Conservation (phyloP, 2,329 filamentous ascomycete species). For the Parascedosporium putredinis region DNA sequence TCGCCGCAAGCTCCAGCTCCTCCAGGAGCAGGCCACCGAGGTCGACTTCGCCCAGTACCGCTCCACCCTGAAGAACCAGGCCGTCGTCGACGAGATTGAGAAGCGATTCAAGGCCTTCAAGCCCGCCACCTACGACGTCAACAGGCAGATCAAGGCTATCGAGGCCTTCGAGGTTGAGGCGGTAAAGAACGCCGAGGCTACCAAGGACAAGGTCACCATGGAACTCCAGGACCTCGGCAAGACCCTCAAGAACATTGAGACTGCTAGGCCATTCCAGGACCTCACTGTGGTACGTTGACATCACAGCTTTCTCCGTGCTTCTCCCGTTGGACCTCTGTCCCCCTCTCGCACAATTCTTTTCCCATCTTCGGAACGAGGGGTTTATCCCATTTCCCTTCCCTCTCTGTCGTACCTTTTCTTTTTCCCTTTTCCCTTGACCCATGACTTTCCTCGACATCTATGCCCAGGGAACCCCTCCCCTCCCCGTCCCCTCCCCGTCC, state of each 20-base stretch:
- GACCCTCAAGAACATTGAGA: constrained; percentile 95
- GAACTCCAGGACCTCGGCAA: constrained; percentile 90
- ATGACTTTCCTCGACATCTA: too few species aligned
- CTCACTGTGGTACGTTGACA: constrained; percentile 95
- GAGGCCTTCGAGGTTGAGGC: constrained; percentile 97
- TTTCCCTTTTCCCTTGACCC: too few species aligned
- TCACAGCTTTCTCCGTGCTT: too few species aligned
- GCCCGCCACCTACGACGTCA: constrained; percentile 85
- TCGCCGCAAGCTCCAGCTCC: constrained; percentile 79
- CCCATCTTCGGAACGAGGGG: background rate
- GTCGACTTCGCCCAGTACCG: constrained; percentile 96
- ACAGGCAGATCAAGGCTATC: constrained; percentile 92
- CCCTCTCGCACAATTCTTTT: too few species aligned
- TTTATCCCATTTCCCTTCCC: background rate
- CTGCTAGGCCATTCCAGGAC: constrained; percentile 88
- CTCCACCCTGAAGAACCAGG: constrained; percentile 85
- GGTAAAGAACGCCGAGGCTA: constrained; percentile 91
- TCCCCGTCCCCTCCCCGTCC: too few species aligned
- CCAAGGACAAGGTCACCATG: constrained; percentile 89
- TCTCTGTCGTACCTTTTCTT: too few species aligned
- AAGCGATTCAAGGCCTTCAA: constrained; percentile 87
- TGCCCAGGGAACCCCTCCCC: too few species aligned
- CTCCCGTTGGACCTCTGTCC: too few species aligned
- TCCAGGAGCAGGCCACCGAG: constrained; percentile 72
- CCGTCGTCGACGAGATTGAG: constrained; percentile 94